phyloP scores from a whole-genome alignment of 2,329 filamentous ascomycete species.

The Neocucurbitaria cava region DNA sequence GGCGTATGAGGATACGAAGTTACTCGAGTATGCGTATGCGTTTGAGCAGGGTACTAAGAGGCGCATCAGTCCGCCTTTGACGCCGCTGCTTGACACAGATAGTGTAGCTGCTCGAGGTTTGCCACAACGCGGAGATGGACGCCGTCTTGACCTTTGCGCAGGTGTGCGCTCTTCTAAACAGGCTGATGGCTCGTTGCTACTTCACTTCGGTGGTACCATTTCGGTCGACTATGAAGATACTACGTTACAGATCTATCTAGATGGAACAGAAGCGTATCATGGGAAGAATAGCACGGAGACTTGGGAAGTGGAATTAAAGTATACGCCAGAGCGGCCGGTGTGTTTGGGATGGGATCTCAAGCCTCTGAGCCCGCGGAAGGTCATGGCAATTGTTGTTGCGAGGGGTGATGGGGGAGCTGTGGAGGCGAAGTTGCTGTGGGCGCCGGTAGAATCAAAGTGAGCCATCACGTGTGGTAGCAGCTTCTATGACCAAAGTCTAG shows the following conservation, averaged over 20 bases:
- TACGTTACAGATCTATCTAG: slow-evolving; percentile 23
- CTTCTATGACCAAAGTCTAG: neutral
- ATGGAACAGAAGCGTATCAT: slow-evolving; percentile 19
- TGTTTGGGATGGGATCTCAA: slow-evolving; percentile 35
- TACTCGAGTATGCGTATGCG: slow-evolving; percentile 34
- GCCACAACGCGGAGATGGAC: neutral
- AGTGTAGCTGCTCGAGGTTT: neutral
- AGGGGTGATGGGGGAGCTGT: neutral
- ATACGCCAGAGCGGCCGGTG: slow-evolving; percentile 8
- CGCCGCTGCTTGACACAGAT: slow-evolving; percentile 19
- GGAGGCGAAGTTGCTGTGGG: slow-evolving; percentile 18
- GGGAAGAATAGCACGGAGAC: neutral
- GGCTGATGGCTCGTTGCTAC: neutral
- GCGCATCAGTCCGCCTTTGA: slow-evolving; percentile 19
- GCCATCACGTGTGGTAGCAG: neutral
- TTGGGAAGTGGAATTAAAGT: slow-evolving; percentile 16
- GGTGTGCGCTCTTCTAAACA: neutral
- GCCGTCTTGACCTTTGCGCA: neutral
- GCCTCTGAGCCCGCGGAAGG: slow-evolving; percentile 20
- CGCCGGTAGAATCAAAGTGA: neutral
- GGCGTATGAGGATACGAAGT: slow-evolving; percentile 54
- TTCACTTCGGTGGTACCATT: slow-evolving; percentile 4
- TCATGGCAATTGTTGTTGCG: slow-evolving; percentile 32
- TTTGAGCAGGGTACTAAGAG: slow-evolving; percentile 26
- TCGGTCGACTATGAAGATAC: neutral